A percentile compares a stretch with the other conserved stretches of the same genome.
These are phyloP conservation scores for Ophiocordyceps sinensis DNA, from an alignment of 2,329 filamentous ascomycete genomes.

Conservation along the genomic window DNA sequence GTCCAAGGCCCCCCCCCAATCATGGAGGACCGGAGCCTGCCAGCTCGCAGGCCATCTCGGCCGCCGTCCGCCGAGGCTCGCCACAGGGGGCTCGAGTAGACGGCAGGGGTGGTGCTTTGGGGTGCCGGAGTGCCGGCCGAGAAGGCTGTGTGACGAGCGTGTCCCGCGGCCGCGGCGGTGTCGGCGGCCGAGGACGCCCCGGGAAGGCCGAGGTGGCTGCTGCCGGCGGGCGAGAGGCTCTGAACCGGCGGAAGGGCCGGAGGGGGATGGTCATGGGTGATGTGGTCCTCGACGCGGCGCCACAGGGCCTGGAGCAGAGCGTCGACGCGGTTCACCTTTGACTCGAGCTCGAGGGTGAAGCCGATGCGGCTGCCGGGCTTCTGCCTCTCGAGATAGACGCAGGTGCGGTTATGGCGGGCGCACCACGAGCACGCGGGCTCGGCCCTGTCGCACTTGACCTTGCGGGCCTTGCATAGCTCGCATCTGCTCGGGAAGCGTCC, in stretches of 20 bases:
- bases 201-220: slow-evolving; percentile 16
- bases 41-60: slow-evolving; percentile 10
- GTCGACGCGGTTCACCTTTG: slow-evolving; percentile 39
- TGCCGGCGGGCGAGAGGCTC: slow-evolving; percentile 18
- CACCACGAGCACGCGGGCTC: slow-evolving; percentile 59
- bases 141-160: slow-evolving; percentile 4
- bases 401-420: slow-evolving; percentile 48
- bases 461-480: slow-evolving; percentile 29
- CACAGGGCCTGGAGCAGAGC: slow-evolving; percentile 26
- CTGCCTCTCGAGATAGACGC: slow-evolving; percentile 57
- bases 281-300: slow-evolving; percentile 27
- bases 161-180: slow-evolving; percentile 7
- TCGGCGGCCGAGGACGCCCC: slow-evolving; percentile 6
- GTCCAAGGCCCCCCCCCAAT: neutral
- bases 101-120: slow-evolving; percentile 15
- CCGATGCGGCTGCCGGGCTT: slow-evolving; percentile 52
- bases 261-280: slow-evolving; percentile 17
- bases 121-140: neutral
- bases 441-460: slow-evolving; percentile 34
- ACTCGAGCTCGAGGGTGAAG: slow-evolving; percentile 45
- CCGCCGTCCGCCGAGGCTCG: slow-evolving; percentile 9
- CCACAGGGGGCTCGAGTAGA: slow-evolving; percentile 20
- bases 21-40: slow-evolving; percentile 3
- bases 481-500: slow-evolving; percentile 13
- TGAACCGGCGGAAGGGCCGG: slow-evolving; percentile 5